Conservation (phyloP, 2,329 filamentous ascomycete genomes). For the Ceratocystiopsis sp. region DNA sequence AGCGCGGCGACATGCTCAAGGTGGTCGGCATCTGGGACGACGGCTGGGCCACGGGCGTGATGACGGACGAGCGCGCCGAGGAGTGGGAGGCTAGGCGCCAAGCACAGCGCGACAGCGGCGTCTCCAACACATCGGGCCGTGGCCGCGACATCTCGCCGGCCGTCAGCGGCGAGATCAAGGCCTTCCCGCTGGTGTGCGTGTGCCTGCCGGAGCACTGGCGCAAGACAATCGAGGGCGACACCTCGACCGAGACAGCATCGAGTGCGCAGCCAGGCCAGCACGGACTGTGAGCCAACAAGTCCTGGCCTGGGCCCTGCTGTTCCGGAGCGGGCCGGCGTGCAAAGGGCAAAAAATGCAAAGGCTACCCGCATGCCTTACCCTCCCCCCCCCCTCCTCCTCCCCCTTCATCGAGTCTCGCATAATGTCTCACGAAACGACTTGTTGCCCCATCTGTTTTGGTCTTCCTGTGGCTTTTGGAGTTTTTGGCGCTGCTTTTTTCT, state of each 20-base stretch:
- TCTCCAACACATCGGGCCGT: constrained; percentile 60
- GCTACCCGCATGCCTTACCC: not conserved
- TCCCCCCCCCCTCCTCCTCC: not conserved
- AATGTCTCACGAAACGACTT: constrained; percentile 16
- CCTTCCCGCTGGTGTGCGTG: constrained; percentile 91
- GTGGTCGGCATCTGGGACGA: constrained; percentile 98
- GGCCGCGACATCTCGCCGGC: constrained; percentile 43
- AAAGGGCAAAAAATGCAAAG: not conserved
- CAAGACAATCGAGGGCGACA: constrained; percentile 87
- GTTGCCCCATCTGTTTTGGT: constrained; percentile 11
- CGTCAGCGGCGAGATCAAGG: constrained; percentile 74
- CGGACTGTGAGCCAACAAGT: constrained; percentile 11
- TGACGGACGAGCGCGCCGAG: constrained; percentile 67
- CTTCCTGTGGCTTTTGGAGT: constrained; percentile 14
- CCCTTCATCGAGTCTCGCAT: constrained; percentile 11
- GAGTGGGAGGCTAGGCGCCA: constrained; percentile 70
- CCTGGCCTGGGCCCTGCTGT: not conserved
- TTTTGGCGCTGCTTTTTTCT: constrained; percentile 10
- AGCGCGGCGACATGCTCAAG: constrained; percentile 95
- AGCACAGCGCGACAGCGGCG: constrained; percentile 77
- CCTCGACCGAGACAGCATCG: constrained; percentile 47
- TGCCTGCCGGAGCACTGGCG: constrained; percentile 92
- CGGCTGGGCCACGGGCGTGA: constrained; percentile 89
- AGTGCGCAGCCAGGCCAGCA: constrained; percentile 18
- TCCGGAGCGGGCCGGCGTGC: no score